Percentiles rank a stretch among this genome's conserved stretches.
Evolutionary conservation across 1,139 yeast genomes (phyloP).

Genomic region (Scheffersomyces stambukii): DNA sequence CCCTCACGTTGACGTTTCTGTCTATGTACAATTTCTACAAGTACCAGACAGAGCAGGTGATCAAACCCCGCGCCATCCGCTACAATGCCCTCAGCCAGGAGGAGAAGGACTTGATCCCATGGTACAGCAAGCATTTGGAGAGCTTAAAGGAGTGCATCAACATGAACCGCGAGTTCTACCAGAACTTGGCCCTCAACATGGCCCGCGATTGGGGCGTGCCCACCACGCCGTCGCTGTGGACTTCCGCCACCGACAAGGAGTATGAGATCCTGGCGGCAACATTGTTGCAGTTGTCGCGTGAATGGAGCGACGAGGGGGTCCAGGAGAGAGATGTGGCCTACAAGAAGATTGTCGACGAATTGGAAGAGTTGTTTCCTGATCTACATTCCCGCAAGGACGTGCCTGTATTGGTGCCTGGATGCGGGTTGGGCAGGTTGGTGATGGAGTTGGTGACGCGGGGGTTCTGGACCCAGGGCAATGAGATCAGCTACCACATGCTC

Average conservation of each 20-base stretch:
- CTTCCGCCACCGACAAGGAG: conserved; percentile 38
- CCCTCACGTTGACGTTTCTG: conserved; percentile 36
- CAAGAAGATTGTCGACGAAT: conserved; percentile 41
- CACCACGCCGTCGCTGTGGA: conserved; percentile 41
- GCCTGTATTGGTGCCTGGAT: conserved; percentile 70
- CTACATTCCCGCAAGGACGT: conserved; percentile 31
- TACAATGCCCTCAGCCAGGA: conserved; percentile 26
- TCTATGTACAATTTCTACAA: conserved; percentile 32
- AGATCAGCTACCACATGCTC: conserved; percentile 78
- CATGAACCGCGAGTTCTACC: conserved; percentile 46
- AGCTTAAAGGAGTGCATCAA: conserved; percentile 44
- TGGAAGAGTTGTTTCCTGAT: conserved; percentile 42
- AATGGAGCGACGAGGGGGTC: conserved; percentile 68
- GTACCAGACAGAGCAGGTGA: conserved; percentile 32
- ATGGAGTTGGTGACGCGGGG: conserved; percentile 66
- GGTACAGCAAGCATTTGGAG: conserved; percentile 47
- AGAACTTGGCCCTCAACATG: conserved; percentile 41
- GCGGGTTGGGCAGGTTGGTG: conserved; percentile 79
- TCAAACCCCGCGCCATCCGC: conserved; percentile 32
- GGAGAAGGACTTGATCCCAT: conserved; percentile 45
- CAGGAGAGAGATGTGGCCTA: conserved; percentile 49
- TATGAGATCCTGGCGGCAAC: conserved; percentile 61
- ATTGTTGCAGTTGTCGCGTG: conserved; percentile 63
- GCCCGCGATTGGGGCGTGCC: conserved; percentile 55
- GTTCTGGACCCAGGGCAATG: conserved; percentile 80